Percentiles rank a stretch among this genome's conserved stretches.
phyloP scores from a whole-genome alignment of 1,284 basidiomycete species.

The Dichomitus squalens region DNA sequence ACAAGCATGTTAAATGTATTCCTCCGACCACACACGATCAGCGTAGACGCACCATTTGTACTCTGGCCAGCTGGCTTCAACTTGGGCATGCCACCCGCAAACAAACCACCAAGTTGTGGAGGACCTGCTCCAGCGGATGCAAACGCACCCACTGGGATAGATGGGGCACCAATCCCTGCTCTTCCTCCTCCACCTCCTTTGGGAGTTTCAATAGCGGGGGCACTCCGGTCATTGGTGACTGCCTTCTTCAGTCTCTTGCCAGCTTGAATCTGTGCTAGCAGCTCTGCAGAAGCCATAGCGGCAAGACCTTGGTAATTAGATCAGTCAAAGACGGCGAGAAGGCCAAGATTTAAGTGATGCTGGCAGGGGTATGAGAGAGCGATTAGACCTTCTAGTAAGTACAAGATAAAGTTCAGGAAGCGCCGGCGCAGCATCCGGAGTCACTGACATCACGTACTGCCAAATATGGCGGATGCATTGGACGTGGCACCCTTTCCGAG shows the following conservation, averaged over 20 bases:
- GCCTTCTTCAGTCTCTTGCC: constrained; percentile 83
- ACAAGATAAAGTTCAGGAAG: constrained; percentile 1
- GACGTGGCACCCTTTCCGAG: background rate
- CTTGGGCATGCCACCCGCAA: constrained; percentile 91
- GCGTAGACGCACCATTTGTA: constrained; percentile 50
- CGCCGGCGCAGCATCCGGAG: constrained; percentile 1
- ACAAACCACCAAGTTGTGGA: constrained; percentile 83
- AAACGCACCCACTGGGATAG: constrained; percentile 40
- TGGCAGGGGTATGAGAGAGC: background rate
- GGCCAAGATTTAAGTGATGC: background rate
- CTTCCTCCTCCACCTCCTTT: constrained; percentile 46
- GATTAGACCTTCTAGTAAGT: constrained; percentile 1
- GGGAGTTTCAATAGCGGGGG: constrained; percentile 57
- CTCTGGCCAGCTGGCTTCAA: constrained; percentile 75
- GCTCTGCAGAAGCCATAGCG: constrained; percentile 68
- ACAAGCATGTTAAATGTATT: background rate
- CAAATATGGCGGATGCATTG: background rate
- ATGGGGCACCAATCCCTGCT: constrained; percentile 37
- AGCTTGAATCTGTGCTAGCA: constrained; percentile 76
- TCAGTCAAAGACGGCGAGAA: background rate
- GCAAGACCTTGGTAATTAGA: background rate
- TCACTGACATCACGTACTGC: constrained; percentile 4
- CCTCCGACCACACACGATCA: background rate
- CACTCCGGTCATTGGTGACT: constrained; percentile 82
- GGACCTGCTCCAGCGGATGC: constrained; percentile 56